A percentile compares a stretch with the other conserved stretches of the same genome.
These are phyloP conservation scores for Candida labiduridarum DNA, from an alignment of 1,139 yeast species.

Conservation along the genomic window DNA sequence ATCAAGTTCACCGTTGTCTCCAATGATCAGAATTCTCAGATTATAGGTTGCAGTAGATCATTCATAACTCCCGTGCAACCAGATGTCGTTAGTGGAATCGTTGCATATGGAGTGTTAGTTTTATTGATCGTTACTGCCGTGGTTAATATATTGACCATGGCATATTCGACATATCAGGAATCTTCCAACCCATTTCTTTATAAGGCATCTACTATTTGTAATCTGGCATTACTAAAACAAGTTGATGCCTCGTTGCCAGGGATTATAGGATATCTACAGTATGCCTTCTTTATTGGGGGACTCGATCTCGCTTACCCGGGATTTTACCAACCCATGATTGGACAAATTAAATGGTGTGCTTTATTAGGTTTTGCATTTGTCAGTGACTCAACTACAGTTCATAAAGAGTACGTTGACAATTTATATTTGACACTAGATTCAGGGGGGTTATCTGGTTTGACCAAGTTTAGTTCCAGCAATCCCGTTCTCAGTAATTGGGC, in stretches of 20 bases:
- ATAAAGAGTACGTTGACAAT: slow-evolving; percentile 23
- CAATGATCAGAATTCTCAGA: slow-evolving; percentile 32
- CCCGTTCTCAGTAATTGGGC: slow-evolving; percentile 40
- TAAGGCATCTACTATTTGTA: slow-evolving; percentile 63
- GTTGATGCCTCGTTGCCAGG: slow-evolving; percentile 58
- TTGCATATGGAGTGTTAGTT: slow-evolving; percentile 42
- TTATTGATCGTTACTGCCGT: slow-evolving; percentile 45
- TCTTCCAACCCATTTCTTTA: slow-evolving; percentile 59
- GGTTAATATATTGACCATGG: slow-evolving; percentile 45
- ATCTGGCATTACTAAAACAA: slow-evolving; percentile 56
- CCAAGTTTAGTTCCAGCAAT: slow-evolving; percentile 29
- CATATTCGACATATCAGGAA: slow-evolving; percentile 63
- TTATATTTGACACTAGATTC: slow-evolving; percentile 37
- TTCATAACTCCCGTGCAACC: slow-evolving; percentile 53
- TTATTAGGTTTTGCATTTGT: slow-evolving; percentile 33
- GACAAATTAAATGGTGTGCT: slow-evolving; percentile 39
- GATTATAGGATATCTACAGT: slow-evolving; percentile 55
- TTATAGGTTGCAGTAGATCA: slow-evolving; percentile 51
- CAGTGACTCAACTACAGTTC: neutral
- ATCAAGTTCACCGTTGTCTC: slow-evolving; percentile 42
- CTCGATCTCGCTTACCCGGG: slow-evolving; percentile 65
- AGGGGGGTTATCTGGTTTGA: slow-evolving; percentile 36
- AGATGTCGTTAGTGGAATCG: slow-evolving; percentile 31
- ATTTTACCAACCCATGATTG: slow-evolving; percentile 59
- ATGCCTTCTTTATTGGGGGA: slow-evolving; percentile 58